phyloP scores from a whole-genome alignment of 129 eudicot species.

The Sambucus nigra region DNA sequence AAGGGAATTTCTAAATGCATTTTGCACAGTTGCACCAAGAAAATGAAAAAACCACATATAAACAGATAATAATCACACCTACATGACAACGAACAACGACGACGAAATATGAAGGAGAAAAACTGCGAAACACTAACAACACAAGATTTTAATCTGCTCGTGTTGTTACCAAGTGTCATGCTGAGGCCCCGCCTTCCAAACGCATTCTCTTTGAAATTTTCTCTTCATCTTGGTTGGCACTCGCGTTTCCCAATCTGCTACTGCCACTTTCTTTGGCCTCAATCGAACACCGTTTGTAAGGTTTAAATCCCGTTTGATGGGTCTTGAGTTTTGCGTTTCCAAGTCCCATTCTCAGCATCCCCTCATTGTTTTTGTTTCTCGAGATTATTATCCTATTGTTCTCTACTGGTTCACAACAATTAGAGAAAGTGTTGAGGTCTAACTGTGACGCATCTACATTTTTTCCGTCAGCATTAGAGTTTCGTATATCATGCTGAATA shows the following conservation, averaged over 20 bases:
- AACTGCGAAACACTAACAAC: conserved; percentile 4
- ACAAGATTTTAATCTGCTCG: conserved; percentile 10
- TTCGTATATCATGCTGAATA: conserved; percentile 15
- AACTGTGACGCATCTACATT: conserved; percentile 18
- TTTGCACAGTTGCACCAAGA: conserved; percentile 17
- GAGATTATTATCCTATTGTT: conserved; percentile 12
- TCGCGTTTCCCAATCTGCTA: conserved; percentile 19
- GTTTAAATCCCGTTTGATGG: conserved; percentile 75
- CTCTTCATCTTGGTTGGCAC: conserved; percentile 39
- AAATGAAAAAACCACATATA: conserved; percentile 8
- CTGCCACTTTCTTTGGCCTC: conserved; percentile 44
- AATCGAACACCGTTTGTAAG: conserved; percentile 81
- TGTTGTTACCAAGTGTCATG: conserved; percentile 17
- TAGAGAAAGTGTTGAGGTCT: conserved; percentile 41
- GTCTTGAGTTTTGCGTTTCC: conserved; percentile 41
- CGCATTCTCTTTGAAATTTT: conserved; percentile 75
- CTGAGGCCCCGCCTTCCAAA: conserved; percentile 52
- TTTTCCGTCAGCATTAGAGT: conserved; percentile 8
- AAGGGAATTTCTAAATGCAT: neutral
- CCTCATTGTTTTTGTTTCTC: conserved; percentile 29
- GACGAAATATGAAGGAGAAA: conserved; percentile 18
- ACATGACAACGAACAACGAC: conserved; percentile 35
- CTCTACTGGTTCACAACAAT: conserved; percentile 20
- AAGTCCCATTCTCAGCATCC: conserved; percentile 30
- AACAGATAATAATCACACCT: conserved; percentile 20